Evolutionary conservation across 495 filamentous ascomycete species (phyloP), one percentile per base, ranked within the genome.

Genomic region (Penicillium bialowiezense): DNA sequence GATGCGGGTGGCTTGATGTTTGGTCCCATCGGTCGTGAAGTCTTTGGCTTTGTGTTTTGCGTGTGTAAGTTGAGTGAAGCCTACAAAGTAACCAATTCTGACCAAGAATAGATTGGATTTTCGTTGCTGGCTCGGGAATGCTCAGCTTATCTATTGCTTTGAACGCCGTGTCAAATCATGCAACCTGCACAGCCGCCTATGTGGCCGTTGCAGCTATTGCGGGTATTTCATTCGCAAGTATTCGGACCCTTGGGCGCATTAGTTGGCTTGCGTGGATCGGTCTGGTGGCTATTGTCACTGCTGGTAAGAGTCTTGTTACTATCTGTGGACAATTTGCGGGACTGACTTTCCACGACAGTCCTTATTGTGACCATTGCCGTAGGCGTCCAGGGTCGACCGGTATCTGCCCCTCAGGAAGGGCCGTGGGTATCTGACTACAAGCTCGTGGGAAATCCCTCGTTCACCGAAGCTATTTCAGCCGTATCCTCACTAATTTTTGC

Each of bases 401-500:
- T 64, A 3, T 44, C 61, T 6, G 70, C 68, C 10, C 71, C 72
- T 0, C 50, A 54, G 39, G 59, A 54, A 14, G 63, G 53, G 3
- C 13, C 44, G 7, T 74, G 58, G 71, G 40, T 50, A 2, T 56
- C 65, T 2, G 62, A 73, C 42, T 71, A 60, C 37, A 62, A 66
- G 24, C 37, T 71, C 26, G 18, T 69, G 41, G 28, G 40, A 44
- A 61, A 47, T 28, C 54, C 68, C 3, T 50, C 48, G 3, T 72
- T 74, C 39, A 45, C 51, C 8, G 52, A 67, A 13, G 68, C 62
- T 17, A 68, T 89, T 49, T 76, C 83, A 28, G 81, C 83, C 7
- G 72, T 88, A 19, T 78, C 79, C n/a, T 83, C 88, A 57, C 80
- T 90, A 24, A 72, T 85, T 46, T 87, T 90, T 55, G 85, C 87